Percentiles rank a stretch among this genome's conserved stretches.
These are phyloP conservation scores for Collybia sp. DNA, from an alignment of 768 basidiomycete species.

Conservation along the genomic window DNA sequence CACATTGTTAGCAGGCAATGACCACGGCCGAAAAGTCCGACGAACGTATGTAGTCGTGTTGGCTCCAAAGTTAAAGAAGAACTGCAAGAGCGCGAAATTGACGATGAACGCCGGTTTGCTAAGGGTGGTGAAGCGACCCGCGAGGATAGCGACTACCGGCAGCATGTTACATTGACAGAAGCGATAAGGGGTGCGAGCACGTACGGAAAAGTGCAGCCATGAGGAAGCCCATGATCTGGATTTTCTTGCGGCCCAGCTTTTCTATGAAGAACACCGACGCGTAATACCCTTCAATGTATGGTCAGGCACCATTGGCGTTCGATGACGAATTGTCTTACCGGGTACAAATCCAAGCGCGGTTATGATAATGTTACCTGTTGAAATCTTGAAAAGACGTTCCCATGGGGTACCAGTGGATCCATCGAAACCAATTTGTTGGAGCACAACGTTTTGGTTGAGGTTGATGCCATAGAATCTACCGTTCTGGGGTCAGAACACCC, in stretches of 20 bases:
- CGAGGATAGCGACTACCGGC: constrained; percentile 59
- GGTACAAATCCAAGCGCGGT: constrained; percentile 76
- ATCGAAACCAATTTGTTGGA: constrained; percentile 66
- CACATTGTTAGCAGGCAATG: neutral
- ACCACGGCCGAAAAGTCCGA: neutral
- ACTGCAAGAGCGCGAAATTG: constrained; percentile 68
- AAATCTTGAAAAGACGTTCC: constrained; percentile 63
- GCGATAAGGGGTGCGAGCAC: constrained; percentile 12
- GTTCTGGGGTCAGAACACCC: neutral
- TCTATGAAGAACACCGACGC: constrained; percentile 66
- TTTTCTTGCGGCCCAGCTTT: constrained; percentile 67
- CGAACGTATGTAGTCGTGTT: constrained; percentile 42
- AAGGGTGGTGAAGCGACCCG: constrained; percentile 55
- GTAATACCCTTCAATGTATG: constrained; percentile 54
- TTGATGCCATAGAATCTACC: constrained; percentile 70
- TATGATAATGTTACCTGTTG: constrained; percentile 66
- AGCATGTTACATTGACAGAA: neutral
- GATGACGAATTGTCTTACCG: constrained; percentile 26
- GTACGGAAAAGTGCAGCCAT: constrained; percentile 62
- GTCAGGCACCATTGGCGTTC: neutral
- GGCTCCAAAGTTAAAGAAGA: constrained; percentile 83
- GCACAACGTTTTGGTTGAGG: constrained; percentile 72
- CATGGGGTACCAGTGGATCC: constrained; percentile 53
- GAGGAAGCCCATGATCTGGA: constrained; percentile 75
- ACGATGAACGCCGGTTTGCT: constrained; percentile 62